These are phyloP conservation scores for Micromonas pusilla DNA, from an alignment of 139 green algal species.

Conservation along the genomic window DNA sequence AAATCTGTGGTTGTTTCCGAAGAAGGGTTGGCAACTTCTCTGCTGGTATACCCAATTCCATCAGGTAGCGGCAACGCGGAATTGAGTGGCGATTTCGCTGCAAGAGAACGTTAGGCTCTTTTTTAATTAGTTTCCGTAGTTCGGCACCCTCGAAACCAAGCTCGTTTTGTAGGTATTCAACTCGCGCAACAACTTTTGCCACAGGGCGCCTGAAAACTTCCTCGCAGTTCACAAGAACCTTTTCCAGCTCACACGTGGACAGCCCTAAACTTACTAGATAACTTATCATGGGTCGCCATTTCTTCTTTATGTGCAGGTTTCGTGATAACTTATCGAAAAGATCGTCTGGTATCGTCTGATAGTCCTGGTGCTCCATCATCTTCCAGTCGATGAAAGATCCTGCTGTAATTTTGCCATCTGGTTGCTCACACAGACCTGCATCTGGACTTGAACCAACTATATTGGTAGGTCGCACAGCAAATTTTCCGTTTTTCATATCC, in stretches of 20 bases:
- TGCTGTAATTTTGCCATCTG: no score
- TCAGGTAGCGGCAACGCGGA: constrained; percentile 49
- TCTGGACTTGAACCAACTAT: no score
- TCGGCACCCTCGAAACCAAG: constrained; percentile 28
- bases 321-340: constrained; percentile 21
- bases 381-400: constrained; percentile 32
- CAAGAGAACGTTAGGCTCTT: constrained; percentile 44
- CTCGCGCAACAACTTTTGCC: not conserved
- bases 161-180: constrained; percentile 23
- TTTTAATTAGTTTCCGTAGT: constrained; percentile 48
- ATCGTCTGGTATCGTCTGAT: constrained; percentile 24
- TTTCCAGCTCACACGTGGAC: constrained; percentile 14
- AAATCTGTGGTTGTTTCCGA: constrained; percentile 38
- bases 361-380: constrained; percentile 31
- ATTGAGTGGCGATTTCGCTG: constrained; percentile 32
- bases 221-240: constrained; percentile 7
- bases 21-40: constrained; percentile 46
- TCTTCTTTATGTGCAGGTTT: constrained; percentile 3
- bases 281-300: constrained; percentile 27
- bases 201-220: constrained; percentile 23
- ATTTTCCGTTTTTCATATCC: no score
- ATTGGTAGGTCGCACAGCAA: no score
- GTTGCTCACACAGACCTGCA: no score
- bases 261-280: constrained; percentile 29
- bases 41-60: constrained; percentile 38